Percentiles rank a stretch among this genome's conserved stretches.
phyloP scores from a whole-genome alignment of 2,329 filamentous ascomycete genomes.

The Talaromyces pinophilus region DNA sequence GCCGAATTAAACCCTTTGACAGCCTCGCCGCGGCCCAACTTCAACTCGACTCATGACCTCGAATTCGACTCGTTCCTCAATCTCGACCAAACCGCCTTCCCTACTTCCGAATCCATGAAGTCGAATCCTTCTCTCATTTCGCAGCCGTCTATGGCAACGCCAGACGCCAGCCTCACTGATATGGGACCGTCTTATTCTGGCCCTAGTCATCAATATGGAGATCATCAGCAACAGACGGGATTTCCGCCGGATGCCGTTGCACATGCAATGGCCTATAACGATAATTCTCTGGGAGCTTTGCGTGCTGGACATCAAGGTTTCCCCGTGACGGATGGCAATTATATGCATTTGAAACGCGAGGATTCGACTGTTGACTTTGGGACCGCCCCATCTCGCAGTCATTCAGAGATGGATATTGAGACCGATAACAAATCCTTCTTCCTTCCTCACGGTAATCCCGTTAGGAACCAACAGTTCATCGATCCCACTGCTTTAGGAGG shows the following conservation, averaged over 20 bases:
- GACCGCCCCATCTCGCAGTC: conserved; percentile 58
- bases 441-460: conserved; percentile 42
- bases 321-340: conserved; percentile 60
- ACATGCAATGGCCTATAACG: conserved; percentile 76
- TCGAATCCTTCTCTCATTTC: conserved; percentile 39
- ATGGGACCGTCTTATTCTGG: conserved; percentile 62
- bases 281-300: conserved; percentile 50
- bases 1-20: conserved; percentile 36
- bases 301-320: conserved; percentile 40
- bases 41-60: conserved; percentile 43
- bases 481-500: conserved; percentile 72
- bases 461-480: conserved; percentile 58
- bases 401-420: conserved; percentile 66
- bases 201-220: conserved; percentile 92
- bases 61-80: conserved; percentile 52
- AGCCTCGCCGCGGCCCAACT: conserved; percentile 33
- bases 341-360: conserved; percentile 54
- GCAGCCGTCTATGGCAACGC: conserved; percentile 40
- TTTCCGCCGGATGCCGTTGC: conserved; percentile 81
- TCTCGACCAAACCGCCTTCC: conserved; percentile 47
- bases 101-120: conserved; percentile 38
- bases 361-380: conserved; percentile 66
- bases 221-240: conserved; percentile 93
- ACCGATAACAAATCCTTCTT: conserved; percentile 70
- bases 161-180: conserved; percentile 40